Evolutionary conservation across 352 stramenopile species (phyloP), one percentile per base, ranked within the genome.

Genomic region (Phytophthora foliorum): DNA sequence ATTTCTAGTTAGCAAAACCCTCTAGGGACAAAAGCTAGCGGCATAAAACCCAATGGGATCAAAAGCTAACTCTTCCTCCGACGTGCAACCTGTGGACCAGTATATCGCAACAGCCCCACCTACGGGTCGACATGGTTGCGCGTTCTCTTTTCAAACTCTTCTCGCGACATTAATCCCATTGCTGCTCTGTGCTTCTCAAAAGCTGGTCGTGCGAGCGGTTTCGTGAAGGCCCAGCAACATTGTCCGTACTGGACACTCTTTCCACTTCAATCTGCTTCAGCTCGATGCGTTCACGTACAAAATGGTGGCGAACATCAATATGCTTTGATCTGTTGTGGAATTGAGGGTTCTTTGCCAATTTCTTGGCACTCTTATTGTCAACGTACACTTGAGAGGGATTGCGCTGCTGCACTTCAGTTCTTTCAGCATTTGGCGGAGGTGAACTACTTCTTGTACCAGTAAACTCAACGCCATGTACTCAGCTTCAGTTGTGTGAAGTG

Each of bases 371-470:
- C 2, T 54, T 50, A 45, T 71, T 67, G 57, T 67, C 60, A 14
- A 67, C 56, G 32, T 58, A 69, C 9, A 74, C 57, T 21, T 41
- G 6, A 1, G 61, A 61, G 22, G 60, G 17, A 24, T 45, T 13
- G 4, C 38, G 16, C 14, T 65, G 42, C 16, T 66, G 29, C 24
- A 60, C 52, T 22, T 64, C 41, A 67, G 24, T 41, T 69, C 66
- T 39, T 51, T 41, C n/a, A 69, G 29, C 32, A 69, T 65, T 27
- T 57, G 58, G 13, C 58, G 46, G 27, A 74, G 29, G 52, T 66
- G 59, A 4, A 74, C 21, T 5, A 74, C 48, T 54, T 69, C 66
- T 54, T 75, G 67, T 11, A 67, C 60, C 14, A 67, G 34, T n/a
- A 44, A 22, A 22, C 54, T 63, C 27, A 75, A 41, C 6, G 60